Conservation (phyloP, 2,329 filamentous ascomycete genomes). For the Aspergillus sp. region DNA sequence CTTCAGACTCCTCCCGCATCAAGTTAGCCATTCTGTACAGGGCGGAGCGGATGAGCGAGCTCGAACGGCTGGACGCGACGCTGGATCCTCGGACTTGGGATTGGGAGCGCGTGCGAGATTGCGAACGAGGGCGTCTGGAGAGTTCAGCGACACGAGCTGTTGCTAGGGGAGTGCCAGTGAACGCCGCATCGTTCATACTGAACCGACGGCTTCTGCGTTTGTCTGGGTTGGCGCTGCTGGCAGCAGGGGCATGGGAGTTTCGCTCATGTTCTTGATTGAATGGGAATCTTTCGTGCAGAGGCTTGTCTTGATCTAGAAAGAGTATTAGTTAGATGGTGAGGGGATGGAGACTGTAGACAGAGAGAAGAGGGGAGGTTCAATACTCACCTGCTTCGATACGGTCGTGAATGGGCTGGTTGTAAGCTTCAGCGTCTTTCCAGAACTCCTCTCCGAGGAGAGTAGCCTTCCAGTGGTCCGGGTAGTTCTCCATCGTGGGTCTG, state of each 20-base stretch:
- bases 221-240: not conserved
- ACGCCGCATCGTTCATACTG: slow-evolving; percentile 29
- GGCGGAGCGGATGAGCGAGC: slow-evolving; percentile 17
- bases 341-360: no score
- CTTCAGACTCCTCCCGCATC: slow-evolving; percentile 1
- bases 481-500: slow-evolving; percentile 22
- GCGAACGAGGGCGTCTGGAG: slow-evolving; percentile 12
- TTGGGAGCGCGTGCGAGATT: slow-evolving; percentile 14
- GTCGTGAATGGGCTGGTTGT: slow-evolving; percentile 19
- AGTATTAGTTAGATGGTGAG: not conserved
- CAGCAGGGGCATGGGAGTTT: slow-evolving; percentile 2
- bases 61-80: slow-evolving; percentile 10
- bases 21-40: slow-evolving; percentile 12
- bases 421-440: slow-evolving; percentile 30
- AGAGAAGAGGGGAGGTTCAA: not conserved
- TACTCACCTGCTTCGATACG: slow-evolving; percentile 21
- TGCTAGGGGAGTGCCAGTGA: not conserved
- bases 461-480: slow-evolving; percentile 26
- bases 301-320: slow-evolving; percentile 13
- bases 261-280: slow-evolving; percentile 25
- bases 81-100: slow-evolving; percentile 15
- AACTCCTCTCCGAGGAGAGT: slow-evolving; percentile 32
- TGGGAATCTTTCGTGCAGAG: slow-evolving; percentile 27
- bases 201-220: slow-evolving; percentile 23
- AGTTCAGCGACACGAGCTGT: slow-evolving; percentile 11